Percentiles rank a stretch among this genome's conserved stretches.
Evolutionary conservation across 371 early-diverging fungal species (phyloP).

Genomic region (Syncephalastrum sp.): DNA sequence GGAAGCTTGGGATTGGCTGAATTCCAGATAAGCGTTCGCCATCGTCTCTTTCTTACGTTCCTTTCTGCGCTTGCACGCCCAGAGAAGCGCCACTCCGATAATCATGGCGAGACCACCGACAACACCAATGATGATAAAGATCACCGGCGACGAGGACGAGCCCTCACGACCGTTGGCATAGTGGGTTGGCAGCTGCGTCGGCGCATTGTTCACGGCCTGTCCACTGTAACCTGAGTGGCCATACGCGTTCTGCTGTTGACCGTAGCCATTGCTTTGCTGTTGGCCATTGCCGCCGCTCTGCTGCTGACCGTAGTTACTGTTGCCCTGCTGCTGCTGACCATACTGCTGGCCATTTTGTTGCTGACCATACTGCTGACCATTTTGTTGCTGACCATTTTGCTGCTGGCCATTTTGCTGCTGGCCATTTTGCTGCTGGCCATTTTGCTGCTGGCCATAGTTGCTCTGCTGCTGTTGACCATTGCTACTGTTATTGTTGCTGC

Average conservation of each 20-base stretch:
- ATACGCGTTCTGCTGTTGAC: background rate
- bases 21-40: conserved; percentile 35
- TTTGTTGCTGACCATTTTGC: background rate
- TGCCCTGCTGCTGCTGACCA: background rate
- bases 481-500: conserved; percentile 8
- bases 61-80: conserved; percentile 21
- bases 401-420: background rate
- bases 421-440: background rate
- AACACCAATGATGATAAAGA: conserved; percentile 20
- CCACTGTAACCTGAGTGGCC: background rate
- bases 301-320: background rate
- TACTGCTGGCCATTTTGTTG: background rate
- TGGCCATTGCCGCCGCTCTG: conserved; percentile 4
- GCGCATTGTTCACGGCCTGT: background rate
- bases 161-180: background rate
- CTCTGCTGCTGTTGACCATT: background rate
- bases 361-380: background rate
- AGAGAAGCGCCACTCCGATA: conserved; percentile 18
- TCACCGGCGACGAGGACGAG: conserved; percentile 5
- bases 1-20: conserved; percentile 23
- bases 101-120: conserved; percentile 20
- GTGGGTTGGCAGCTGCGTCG: conserved; percentile 3
- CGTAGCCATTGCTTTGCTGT: background rate
- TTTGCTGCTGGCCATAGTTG: conserved; percentile 3
- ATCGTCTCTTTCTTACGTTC: conserved; percentile 32